Evolutionary conservation across 2,329 filamentous ascomycete species (phyloP), one percentile per base, ranked within the genome.

Genomic region (Colletotrichum liaoningense): DNA sequence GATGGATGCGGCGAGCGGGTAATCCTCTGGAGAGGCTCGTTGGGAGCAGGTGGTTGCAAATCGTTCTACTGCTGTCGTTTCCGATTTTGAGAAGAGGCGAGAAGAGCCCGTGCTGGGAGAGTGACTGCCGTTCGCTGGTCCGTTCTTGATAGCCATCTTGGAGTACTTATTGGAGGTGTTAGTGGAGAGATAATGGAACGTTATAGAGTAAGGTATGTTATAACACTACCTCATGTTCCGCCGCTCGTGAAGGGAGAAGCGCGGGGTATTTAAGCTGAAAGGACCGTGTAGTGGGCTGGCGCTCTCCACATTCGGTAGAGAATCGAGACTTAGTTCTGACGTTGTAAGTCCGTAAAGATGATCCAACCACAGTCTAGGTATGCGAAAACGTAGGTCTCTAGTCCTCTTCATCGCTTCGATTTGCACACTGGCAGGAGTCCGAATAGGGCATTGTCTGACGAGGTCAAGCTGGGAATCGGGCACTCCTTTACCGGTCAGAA

Each of bases 1-100:
- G 28, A 90, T 81, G 4, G 79, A 73, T 7, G 77, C 77, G 1
- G 88, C 85, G 1, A 89, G 83, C 0, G 88, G 88, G 69, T 90
- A 91, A 3, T 81, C 77, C 12, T 79, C 69, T 28, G 75, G 74
- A 5, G 80, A 76, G 8, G 81, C 78, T 12, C 78, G 82, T 62
- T 84, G 83, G 2, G 83, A 84, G 75, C 85, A 88, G 33, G 88
- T 79, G 2, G 77, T 76, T 72, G 83, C 80, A 76, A 90, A 87
- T 2, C 82, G 80, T 4, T 84, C 77, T 3, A 90, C 75, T 1
- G 83, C 83, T 1, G 84, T 82, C 2, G 81, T 75, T 4, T 79
- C 75, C 12, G 79, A 74, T 24, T 71, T 16, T 1, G 77, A 72
- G 62, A 79, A 81, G 0, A 79, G 69, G 12, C 80, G 79, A 14